A percentile compares a stretch with the other conserved stretches of the same genome.
Evolutionary conservation across 31 red algal species (phyloP).

Genomic region (Asparagopsis taxiformis): DNA sequence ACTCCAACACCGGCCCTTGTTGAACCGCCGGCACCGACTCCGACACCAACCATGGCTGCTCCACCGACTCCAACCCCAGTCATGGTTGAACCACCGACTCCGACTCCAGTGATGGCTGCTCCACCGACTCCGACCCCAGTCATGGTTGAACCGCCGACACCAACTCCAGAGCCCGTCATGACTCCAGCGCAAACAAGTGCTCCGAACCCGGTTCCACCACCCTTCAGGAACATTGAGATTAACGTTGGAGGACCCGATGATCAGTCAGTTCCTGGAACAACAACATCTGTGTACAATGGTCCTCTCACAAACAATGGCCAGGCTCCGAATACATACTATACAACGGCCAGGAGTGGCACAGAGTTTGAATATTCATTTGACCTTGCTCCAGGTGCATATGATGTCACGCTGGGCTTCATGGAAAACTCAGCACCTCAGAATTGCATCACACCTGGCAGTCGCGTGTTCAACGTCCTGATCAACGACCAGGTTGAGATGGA

Average conservation of each 20-base stretch:
- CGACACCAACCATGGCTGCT: no score
- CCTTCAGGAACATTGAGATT: slow-evolving; percentile 2
- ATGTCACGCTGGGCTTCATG: slow-evolving; percentile 45
- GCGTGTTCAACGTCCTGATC: slow-evolving; percentile 68
- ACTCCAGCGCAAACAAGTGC: no score
- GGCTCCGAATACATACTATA: slow-evolving; percentile 2
- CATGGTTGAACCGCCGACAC: no score
- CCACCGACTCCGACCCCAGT: no score
- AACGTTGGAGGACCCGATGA: slow-evolving; percentile 9
- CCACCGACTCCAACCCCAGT: no score
- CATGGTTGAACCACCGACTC: no score
- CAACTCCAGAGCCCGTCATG: no score
- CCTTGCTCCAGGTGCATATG: slow-evolving; percentile 60
- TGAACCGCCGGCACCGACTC: no score
- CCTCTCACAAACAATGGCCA: background rate
- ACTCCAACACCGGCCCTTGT: no score
- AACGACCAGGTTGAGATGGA: slow-evolving; percentile 31
- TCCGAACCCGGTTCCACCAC: no score
- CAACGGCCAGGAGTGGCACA: slow-evolving; percentile 8
- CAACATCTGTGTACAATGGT: background rate
- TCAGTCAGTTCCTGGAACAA: background rate
- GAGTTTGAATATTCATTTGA: slow-evolving; percentile 51
- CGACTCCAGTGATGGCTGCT: no score
- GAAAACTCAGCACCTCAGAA: slow-evolving; percentile 23
- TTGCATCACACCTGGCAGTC: slow-evolving; percentile 18